Evolutionary conservation across 1,139 yeast species (phyloP), one percentile per base, ranked within the genome.

Genomic region (Taphrina communis): DNA sequence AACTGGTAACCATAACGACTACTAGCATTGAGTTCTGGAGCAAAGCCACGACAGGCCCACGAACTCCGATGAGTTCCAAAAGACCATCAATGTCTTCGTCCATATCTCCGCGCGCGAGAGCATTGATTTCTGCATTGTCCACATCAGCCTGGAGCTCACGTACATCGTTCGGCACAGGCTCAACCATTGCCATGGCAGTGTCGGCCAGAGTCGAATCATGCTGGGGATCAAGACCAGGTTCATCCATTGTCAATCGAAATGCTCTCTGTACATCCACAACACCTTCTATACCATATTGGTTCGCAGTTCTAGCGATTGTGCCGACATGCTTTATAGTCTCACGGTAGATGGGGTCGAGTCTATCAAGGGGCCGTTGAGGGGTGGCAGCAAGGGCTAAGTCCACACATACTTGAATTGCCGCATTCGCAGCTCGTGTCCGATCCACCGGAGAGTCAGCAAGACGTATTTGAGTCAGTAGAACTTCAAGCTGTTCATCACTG

Each of bases 41-140:
- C 44, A 75, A 62, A n/a, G 73, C 71, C 19, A 70, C 46, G 3
- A 77, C 50, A 6, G 80, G 78, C 5, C 79, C 79, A 8, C 77
- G 73, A 48, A 76, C 69, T 2, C 79, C 80, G 12, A 76, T 71
- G 11, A 77, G 72, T 52, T 76, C 77, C 21, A 76, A 68, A 21
- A 77, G 58, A 5, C 63, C 68, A n/a, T 65, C 63, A n/a, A 57
- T 50, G 25, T 56, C 68, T 6, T 76, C 78, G 36, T 76, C 77
- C 39, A 59, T 70, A 19, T 72, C 70, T 8, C 31, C 35, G 7
- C 48, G 41, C 6, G 36, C 57, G 11, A 36, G 14, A 8, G 52
- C 68, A 48, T 38, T 31, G 5, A 17, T 48, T 17, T 63, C 61
- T 19, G 38, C 38, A 6, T 50, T 35, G 14, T 62, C 56, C 9